Base-by-base conservation (phyloP, 1,284 basidiomycete species). In the Neotropicomus parvogracilis region DNA sequence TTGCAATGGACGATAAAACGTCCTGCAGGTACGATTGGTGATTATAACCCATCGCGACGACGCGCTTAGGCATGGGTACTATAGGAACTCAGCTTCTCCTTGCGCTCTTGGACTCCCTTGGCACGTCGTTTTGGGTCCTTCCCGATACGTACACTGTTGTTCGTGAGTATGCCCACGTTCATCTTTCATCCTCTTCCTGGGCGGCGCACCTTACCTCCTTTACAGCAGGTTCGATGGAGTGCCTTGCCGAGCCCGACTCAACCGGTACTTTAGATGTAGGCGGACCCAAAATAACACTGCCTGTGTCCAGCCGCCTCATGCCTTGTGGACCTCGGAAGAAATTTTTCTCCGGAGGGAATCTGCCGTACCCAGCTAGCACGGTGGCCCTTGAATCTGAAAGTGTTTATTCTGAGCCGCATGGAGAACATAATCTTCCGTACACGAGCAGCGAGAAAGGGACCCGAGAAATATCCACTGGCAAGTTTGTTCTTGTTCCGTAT, bases 1-100 rank as follows among this genome's bases (percentile, higher is more conserved):
- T 31, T 50, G 17, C 34, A 28, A 24, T 64, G 63, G 63, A 46
- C 46, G 24, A n/a, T 44, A n/a, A 46, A 39, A 39, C 32, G 46
- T 44, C 48, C 37, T 38, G 27, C 36, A 36, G 61, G 60, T 60
- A 31, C 26, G 50, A 40, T 33, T 13, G n/a, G 24, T 14, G 6
- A 14, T 32, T 29, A 11, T 13, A 16, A 21, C 16, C 40, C 4
- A 13, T 20, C 20, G 3, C 16, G 35, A n/a, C 11, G 16, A 27
- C n/a, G 12, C 33, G 33, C 50, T 57, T 17, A 58, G 24, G 20
- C 21, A 19, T 1, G 31, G 24, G 42, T 31, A 17, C 35, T 24
- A 28, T 27, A 60, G 59, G 49, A 31, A 44, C 48, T 19, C 54
- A 37, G 20, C 40, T 55, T 27, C 28, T 55, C 19, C 19, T 56